Conservation (phyloP, 1,284 basidiomycete species). For the Melampsora larici-populina region DNA sequence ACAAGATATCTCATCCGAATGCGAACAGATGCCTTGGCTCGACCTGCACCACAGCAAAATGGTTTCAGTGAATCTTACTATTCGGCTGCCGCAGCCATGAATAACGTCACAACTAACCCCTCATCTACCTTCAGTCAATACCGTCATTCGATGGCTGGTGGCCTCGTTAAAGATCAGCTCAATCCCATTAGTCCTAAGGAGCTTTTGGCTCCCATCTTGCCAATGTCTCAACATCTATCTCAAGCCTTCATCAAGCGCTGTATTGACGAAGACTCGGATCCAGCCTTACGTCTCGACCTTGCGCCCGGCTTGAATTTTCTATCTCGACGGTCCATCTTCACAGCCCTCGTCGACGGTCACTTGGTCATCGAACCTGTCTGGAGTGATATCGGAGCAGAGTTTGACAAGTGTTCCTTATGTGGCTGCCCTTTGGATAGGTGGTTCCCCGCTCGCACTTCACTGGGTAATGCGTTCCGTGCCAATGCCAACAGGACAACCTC, state of each 20-base stretch:
- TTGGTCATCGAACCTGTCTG: conserved; percentile 83
- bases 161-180: neutral
- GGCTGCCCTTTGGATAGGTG: conserved; percentile 45
- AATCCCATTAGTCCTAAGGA: conserved; percentile 59
- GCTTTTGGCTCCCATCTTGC: conserved; percentile 64
- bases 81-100: conserved; percentile 32
- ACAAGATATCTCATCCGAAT: conserved; percentile 73
- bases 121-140: conserved; percentile 20
- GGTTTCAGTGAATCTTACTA: conserved; percentile 43
- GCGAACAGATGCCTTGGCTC: conserved; percentile 54
- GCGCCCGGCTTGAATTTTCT: conserved; percentile 93
- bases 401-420: conserved; percentile 51
- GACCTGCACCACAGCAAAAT: conserved; percentile 17
- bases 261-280: conserved; percentile 85
- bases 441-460: neutral
- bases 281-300: conserved; percentile 84
- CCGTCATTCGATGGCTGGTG: neutral
- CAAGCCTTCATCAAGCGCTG: conserved; percentile 81
- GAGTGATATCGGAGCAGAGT: conserved; percentile 49
- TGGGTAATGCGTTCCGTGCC: neutral
- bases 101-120: conserved; percentile 6
- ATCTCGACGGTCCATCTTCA: conserved; percentile 75
- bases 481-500: neutral
- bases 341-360: conserved; percentile 82
- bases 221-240: conserved; percentile 56